phyloP scores from a whole-genome alignment of 768 basidiomycete species.

The Calocybe cyanea region DNA sequence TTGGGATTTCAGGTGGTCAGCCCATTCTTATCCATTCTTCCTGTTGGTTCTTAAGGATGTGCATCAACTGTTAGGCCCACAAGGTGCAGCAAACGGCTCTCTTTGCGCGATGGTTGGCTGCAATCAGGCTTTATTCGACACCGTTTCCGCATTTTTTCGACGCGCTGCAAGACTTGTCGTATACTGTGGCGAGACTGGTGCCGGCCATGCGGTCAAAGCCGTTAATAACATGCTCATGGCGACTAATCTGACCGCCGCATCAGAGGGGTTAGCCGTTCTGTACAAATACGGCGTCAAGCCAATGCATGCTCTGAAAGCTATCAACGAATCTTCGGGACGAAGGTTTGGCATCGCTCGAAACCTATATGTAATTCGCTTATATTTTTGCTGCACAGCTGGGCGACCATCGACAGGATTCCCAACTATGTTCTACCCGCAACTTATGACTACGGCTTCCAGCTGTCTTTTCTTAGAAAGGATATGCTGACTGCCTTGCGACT shows the following conservation, averaged over 20 bases:
- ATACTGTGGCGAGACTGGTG: conserved; percentile 8
- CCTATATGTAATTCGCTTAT: background rate
- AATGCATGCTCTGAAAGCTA: background rate
- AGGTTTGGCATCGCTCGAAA: conserved; percentile 1
- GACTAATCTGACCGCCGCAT: conserved; percentile 6
- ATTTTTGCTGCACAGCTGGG: conserved; percentile 4
- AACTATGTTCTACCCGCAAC: conserved; percentile 8
- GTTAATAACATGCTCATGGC: conserved; percentile 12
- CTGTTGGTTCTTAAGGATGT: background rate
- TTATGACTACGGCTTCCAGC: conserved; percentile 12
- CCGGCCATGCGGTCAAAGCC: conserved; percentile 11
- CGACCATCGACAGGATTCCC: conserved; percentile 4
- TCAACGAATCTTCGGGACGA: conserved; percentile 12
- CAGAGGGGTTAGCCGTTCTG: conserved; percentile 9
- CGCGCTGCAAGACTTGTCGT: conserved; percentile 2
- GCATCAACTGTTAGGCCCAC: conserved; percentile 7
- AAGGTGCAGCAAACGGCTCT: conserved; percentile 6
- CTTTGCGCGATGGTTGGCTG: conserved; percentile 13
- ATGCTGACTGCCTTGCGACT: conserved; percentile 11
- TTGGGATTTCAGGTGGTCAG: conserved; percentile 6
- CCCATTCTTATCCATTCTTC: background rate
- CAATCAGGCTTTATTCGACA: background rate
- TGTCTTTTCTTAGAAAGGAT: conserved; percentile 11
- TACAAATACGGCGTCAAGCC: conserved; percentile 7
- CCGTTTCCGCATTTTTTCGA: background rate